Percentiles rank a stretch among this genome's conserved stretches.
phyloP scores from a whole-genome alignment of 2,329 filamentous ascomycete genomes.

The Pseudonectria buxi region DNA sequence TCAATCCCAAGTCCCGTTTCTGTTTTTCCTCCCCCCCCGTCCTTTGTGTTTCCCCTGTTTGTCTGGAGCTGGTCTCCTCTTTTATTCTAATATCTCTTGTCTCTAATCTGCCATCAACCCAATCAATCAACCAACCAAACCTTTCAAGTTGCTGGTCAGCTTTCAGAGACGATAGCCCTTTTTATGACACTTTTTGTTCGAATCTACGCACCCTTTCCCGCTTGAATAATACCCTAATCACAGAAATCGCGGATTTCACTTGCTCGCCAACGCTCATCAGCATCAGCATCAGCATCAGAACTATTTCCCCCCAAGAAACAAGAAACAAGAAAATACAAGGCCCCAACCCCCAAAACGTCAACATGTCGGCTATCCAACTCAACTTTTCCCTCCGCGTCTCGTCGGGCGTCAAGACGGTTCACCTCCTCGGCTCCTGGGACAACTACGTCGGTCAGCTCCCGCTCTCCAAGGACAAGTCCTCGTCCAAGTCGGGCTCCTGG shows the following conservation, averaged over 20 bases:
- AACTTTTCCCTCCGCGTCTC: conserved; percentile 96
- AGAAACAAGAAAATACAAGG: conserved; percentile 15
- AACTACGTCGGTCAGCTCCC: conserved; percentile 92
- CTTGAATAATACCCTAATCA: conserved; percentile 35
- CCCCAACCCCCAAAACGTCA: conserved; percentile 34
- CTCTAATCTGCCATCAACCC: conserved; percentile 19
- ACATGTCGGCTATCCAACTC: conserved; percentile 86
- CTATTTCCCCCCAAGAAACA: conserved; percentile 31
- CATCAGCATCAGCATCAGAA: conserved; percentile 29
- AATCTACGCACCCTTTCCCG: conserved; percentile 19
- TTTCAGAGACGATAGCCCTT: conserved; percentile 25
- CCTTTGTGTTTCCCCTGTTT: conserved; percentile 33
- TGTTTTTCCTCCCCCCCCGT: conserved; percentile 30
- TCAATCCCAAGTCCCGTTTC: conserved; percentile 50
- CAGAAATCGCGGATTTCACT: conserved; percentile 47
- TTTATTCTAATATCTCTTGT: conserved; percentile 28
- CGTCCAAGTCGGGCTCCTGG: conserved; percentile 85
- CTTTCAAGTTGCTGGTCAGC: conserved; percentile 35
- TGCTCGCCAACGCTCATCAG: conserved; percentile 36
- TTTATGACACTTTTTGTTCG: conserved; percentile 12
- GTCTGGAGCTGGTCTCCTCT: conserved; percentile 51
- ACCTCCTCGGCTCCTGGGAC: conserved; percentile 97
- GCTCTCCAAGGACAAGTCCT: conserved; percentile 77
- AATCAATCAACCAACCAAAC: conserved; percentile 9
- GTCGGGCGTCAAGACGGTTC: conserved; percentile 92